Evolutionary conservation across 305 asterid genomes (phyloP), one percentile per base, ranked within the genome.

Genomic region (Lippia alba): DNA sequence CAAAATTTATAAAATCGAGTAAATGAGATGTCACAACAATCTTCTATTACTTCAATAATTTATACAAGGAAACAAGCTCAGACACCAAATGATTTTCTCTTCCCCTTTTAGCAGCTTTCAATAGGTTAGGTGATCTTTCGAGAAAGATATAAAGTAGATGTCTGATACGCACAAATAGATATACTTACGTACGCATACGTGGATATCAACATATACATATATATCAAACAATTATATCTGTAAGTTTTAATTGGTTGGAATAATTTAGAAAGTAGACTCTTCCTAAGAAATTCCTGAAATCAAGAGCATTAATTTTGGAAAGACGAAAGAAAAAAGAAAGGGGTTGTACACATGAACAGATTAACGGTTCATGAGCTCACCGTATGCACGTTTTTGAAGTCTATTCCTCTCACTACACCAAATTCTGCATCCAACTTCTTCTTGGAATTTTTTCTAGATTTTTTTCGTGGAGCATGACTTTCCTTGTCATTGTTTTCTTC

Each of bases 371-470:
- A 66, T 60, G 16, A 61, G 69, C 89, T 79, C 75, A 94, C 99
- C 81, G 97, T 91, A 81, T 88, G 76, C 75, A 91, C 99, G 75
- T 94, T 86, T 81, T 94, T 94, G 85, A 94, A 91, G 88, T 91
- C 97, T 68, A 94, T 80, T 77, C 99, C 99, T 87, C 97, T 86
- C 39, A 87, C 96, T 16, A 91, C 97, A 70, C 99, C 97, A 36
- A 94, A 91, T 85, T 94, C 97, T 54, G 92, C 82, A 76, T 91
- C 97, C 75, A 87, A 71, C 76, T 89, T 93, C 46, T 56, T 72
- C 86, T 86, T 93, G 72, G 84, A 57, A 69, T 74, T 72, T 65
- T 73, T 86, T 78, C 70, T 89, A 56, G 86, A 74, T 70, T 86
- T 91, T 74, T 82, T 91, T 16, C 18, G 53, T 17, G 84, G 77